A percentile compares a stretch with the other conserved stretches of the same genome.
These are phyloP conservation scores for Pseudopediastrum boryanum DNA, from an alignment of 139 green algal genomes.

Conservation along the genomic window DNA sequence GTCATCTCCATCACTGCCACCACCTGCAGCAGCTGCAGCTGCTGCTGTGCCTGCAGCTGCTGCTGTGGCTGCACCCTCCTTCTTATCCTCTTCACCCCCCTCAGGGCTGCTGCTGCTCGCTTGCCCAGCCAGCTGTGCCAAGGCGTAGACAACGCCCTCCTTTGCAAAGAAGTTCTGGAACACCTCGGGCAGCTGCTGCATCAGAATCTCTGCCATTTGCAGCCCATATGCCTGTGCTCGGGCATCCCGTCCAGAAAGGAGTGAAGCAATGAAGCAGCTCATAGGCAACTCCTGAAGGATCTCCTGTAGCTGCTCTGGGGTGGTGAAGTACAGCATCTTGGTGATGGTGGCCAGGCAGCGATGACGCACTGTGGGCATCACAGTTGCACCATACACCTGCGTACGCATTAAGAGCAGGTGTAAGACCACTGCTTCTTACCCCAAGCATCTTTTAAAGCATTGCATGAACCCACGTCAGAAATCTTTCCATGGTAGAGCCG, in stretches of 20 bases:
- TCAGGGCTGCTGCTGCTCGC: conserved; percentile 9
- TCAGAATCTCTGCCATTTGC: conserved; percentile 86
- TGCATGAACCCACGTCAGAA: too few relatives aligned
- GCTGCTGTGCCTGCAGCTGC: conserved; percentile 1
- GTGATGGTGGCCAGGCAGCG: conserved; percentile 72
- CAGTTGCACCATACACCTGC: conserved; percentile 68
- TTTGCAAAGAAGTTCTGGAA: conserved; percentile 85
- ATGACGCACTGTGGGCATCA: conserved; percentile 69
- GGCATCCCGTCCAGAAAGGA: conserved; percentile 78
- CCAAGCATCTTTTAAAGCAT: too few relatives aligned
- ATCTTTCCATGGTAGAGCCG: too few relatives aligned
- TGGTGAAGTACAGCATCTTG: conserved; percentile 73
- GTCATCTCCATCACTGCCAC: too few relatives aligned
- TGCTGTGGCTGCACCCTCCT: background rate
- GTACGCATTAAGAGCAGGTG: background rate
- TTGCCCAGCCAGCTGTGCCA: conserved; percentile 79
- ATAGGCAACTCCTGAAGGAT: conserved; percentile 75
- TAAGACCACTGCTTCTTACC: too few relatives aligned
- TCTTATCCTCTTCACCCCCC: background rate
- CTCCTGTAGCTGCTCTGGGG: conserved; percentile 57
- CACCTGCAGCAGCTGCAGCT: conserved; percentile 13
- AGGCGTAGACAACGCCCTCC: conserved; percentile 90
- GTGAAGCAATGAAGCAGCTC: conserved; percentile 79
- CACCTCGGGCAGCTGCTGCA: conserved; percentile 85
- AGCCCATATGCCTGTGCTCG: conserved; percentile 50